Evolutionary conservation across 768 basidiomycete genomes (phyloP), one percentile per base, ranked within the genome.

Genomic region (Leccinellum albellum): DNA sequence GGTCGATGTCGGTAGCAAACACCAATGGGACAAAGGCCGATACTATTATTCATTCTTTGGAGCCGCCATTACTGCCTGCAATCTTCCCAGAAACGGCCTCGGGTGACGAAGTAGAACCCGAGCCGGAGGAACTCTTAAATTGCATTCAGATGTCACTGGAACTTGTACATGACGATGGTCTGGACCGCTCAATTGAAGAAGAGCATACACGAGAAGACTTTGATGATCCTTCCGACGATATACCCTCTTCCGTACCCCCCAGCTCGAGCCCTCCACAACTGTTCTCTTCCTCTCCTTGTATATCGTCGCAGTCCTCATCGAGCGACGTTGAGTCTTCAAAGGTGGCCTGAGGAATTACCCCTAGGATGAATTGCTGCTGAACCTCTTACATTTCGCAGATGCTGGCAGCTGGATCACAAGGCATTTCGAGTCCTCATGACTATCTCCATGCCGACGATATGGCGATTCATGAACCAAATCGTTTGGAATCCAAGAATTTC

Each of bases 231-330:
- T 50, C 15, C 54, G 58, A 60, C 1, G 51, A 63, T 13, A 24
- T 58, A 21, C 50, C 40, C 3, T 70, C 69, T 52, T 67, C 70
- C 47, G 56, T 61, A 13, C 71, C 64, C 33, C 80, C 79, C 26
- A 78, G 75, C 58, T 84, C 82, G 10, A 83, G 80, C 59, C 81
- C 82, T 50, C 62, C 66, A 8, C 65, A 67, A 17, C n/a, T 76
- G 40, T 75, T 81, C 63, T 72, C 75, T 58, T 74, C 79, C 49
- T 78, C 80, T 7, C 76, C 79, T 5, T 59, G 66, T n/a, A 62
- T 58, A 31, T 71, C 67, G 13, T 75, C 76, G 26, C 69, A 69
- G 42, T 72, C 73, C 21, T 70, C 71, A 2, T 58, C 52, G 6
- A 37, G 42, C 10, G 60, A 40, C 17, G 14, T 20, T 35, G 61